Conservation (phyloP, 176 grass and related monocot species). For the Raddia distichophylla region DNA sequence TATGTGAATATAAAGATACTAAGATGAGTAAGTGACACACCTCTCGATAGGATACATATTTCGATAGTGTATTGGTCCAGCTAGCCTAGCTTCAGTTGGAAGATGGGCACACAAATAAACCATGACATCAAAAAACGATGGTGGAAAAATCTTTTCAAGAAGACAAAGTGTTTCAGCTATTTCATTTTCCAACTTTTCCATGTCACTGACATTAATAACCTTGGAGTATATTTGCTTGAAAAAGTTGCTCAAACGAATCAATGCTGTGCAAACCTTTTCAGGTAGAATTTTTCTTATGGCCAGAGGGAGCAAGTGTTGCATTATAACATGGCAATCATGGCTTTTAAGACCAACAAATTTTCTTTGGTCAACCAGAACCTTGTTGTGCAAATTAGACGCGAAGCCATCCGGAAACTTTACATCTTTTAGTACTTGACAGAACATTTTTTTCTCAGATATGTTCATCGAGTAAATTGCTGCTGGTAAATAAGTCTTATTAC, state of each 20-base stretch:
- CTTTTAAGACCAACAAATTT: no score
- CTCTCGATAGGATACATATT: background rate
- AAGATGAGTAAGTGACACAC: no score
- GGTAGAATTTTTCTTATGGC: background rate
- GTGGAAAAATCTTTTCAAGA: background rate
- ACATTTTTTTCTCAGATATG: background rate
- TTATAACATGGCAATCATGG: no score
- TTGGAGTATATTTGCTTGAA: no score
- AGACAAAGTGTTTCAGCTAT: background rate
- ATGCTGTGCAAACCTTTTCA: background rate
- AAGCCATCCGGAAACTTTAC: background rate
- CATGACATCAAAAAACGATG: background rate
- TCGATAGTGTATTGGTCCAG: background rate
- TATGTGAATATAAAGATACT: background rate
- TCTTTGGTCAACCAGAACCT: background rate
- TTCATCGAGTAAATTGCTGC: background rate
- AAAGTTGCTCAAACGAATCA: no score
- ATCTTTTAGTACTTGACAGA: background rate
- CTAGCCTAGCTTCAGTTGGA: background rate
- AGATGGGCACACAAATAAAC: background rate
- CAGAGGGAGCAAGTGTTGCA: no score
- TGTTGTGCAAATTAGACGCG: background rate
- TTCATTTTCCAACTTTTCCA: background rate
- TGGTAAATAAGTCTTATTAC: background rate
- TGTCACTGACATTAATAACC: no score